A percentile compares a stretch with the other conserved stretches of the same genome.
Conservation (phyloP, 345 rosid genomes). For the Eucalyptus lansdowneana region DNA sequence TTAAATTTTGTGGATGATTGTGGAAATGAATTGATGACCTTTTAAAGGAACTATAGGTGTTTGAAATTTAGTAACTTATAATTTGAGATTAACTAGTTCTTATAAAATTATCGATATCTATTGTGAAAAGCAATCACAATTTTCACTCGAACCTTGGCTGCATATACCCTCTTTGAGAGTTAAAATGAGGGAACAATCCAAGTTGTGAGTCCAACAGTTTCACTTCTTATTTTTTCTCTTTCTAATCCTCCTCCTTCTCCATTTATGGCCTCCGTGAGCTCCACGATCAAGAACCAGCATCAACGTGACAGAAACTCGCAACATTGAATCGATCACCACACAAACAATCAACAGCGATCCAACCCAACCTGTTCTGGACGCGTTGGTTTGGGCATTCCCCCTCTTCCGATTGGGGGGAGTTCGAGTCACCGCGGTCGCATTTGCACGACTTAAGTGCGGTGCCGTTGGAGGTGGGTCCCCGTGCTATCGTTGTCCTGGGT, state of each 20-base stretch:
- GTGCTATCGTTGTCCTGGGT: rapidly evolving
- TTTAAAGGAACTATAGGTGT: neutral
- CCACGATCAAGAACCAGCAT: neutral
- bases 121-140: rapidly evolving
- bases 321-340: neutral
- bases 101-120: neutral
- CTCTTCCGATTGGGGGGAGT: no score
- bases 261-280: neutral
- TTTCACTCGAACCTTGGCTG: neutral
- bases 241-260: neutral
- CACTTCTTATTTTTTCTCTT: neutral
- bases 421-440: no score
- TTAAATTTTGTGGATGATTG: neutral
- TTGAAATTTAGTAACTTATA: neutral
- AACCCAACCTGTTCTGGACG: no score
- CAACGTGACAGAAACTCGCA: neutral
- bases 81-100: neutral
- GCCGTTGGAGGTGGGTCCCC: no score
- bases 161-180: neutral
- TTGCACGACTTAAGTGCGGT: no score
- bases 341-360: neutral
- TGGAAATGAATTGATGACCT: neutral
- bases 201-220: neutral
- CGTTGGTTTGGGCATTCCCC: no score
- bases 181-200: neutral